Evolutionary conservation across 768 basidiomycete genomes (phyloP), one percentile per base, ranked within the genome.

Genomic region (Leccinum uliginosum): DNA sequence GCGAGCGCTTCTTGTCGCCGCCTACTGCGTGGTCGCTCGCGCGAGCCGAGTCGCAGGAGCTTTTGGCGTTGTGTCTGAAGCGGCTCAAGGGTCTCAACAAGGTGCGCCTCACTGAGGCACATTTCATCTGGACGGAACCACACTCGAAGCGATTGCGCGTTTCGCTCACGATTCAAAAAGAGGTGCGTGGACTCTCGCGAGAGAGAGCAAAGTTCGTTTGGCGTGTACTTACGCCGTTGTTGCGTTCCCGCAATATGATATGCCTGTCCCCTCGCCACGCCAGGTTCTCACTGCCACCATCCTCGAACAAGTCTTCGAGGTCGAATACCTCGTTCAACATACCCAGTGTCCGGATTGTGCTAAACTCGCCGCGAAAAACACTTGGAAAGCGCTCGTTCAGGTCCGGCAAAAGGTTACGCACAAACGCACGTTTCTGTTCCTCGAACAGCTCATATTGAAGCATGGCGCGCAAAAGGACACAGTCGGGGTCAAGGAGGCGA

Each of bases 101-200:
- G 78, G 93, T 98, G 26, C 89, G 96, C 50, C 75, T 99, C 44
- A 95, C 97, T n/a, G 96, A 98, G 60, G 97, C 97, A 2, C 91
- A 93, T 61, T 98, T 98, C 72, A 93, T 98, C 66, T 99, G 97
- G 97, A 99, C 97, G 21, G 97, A 99, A 68, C 97, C 97, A 3
- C 96, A 99, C 74, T 94, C 91, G 38, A 94, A 95, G 68, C 83
- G 97, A 35, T 71, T 98, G 59, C 83, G 93, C 48, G 85, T 99
- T 54, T 96, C 96, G 53, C 75, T 99, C 65, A 97, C 96, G 0
- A 94, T 99, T 59, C 97, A 99, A 76, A 99, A 99, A 78, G 97
- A 98, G 81, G 93, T 93, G 47, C 45, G 48, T 30, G n/a, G 26
- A 10, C 8, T 26, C 21, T n/a, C n/a, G n/a, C n/a, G 23, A 15